A percentile compares a stretch with the other conserved stretches of the same genome.
phyloP scores from a whole-genome alignment of 2,329 filamentous ascomycete genomes.

The Bipolaris gigantea region DNA sequence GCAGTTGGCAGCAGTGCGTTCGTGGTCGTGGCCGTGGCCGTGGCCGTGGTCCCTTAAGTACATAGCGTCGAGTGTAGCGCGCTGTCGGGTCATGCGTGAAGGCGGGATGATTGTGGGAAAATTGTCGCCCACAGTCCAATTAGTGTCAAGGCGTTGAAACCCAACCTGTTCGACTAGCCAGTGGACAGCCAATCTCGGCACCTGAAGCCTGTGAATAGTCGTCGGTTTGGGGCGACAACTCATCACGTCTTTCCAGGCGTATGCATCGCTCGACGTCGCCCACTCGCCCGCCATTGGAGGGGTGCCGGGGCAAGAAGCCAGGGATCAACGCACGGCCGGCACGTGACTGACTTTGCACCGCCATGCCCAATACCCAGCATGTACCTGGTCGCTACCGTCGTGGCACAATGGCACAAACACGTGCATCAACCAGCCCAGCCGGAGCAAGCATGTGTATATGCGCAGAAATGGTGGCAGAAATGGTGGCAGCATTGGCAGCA shows the following conservation, averaged over 20 bases:
- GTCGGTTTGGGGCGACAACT: slow-evolving; percentile 42
- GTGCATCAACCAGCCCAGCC: too few relatives aligned
- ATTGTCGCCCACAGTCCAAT: slow-evolving; percentile 38
- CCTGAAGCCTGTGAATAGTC: slow-evolving; percentile 30
- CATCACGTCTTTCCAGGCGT: slow-evolving; percentile 41
- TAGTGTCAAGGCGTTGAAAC: slow-evolving; percentile 39
- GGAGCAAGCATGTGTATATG: too few relatives aligned
- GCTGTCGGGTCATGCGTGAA: slow-evolving; percentile 43
- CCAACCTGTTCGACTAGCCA: slow-evolving; percentile 39
- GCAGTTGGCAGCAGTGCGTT: slow-evolving; percentile 19
- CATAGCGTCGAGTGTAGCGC: slow-evolving; percentile 31
- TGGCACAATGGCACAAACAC: not conserved
- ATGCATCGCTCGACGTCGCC: slow-evolving; percentile 23
- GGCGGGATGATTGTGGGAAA: slow-evolving; percentile 39
- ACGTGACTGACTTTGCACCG: not conserved
- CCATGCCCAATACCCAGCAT: too few relatives aligned
- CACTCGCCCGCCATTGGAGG: slow-evolving; percentile 31
- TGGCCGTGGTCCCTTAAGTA: slow-evolving; percentile 36
- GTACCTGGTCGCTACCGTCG: not conserved
- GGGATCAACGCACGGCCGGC: slow-evolving; percentile 9
- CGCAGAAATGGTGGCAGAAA: too few relatives aligned
- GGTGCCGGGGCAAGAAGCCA: slow-evolving; percentile 23
- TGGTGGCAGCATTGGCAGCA: too few relatives aligned
- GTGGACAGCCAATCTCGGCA: slow-evolving; percentile 34
- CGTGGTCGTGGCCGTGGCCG: slow-evolving; percentile 24